These are phyloP conservation scores for Lojkania enalia DNA, from an alignment of 2,329 filamentous ascomycete species.

Conservation along the genomic window DNA sequence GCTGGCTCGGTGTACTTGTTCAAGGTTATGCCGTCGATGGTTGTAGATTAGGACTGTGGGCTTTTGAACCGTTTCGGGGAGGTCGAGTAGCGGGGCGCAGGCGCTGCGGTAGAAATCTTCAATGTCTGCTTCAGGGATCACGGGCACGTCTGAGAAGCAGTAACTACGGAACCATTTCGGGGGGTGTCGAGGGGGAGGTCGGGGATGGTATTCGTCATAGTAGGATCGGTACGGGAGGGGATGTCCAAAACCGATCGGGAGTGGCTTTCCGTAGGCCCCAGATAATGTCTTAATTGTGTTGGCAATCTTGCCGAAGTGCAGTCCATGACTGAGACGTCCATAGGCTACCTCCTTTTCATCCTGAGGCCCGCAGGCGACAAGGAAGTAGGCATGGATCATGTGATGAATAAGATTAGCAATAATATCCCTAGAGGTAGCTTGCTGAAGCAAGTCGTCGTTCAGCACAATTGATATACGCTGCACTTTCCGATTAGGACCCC, in stretches of 20 bases:
- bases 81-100: conserved; percentile 35
- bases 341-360: conserved; percentile 37
- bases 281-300: conserved; percentile 42
- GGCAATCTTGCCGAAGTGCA: conserved; percentile 48
- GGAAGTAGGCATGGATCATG: conserved; percentile 52
- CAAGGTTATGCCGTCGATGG: conserved; percentile 30
- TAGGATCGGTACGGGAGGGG: conserved; percentile 8
- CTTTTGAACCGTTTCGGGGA: conserved; percentile 20
- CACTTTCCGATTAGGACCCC: conserved; percentile 25
- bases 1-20: conserved; percentile 29
- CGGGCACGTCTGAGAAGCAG: conserved; percentile 11
- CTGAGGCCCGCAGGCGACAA: conserved; percentile 47
- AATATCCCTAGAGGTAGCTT: conserved; percentile 36
- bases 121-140: conserved; percentile 24
- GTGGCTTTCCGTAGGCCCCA: conserved; percentile 25
- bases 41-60: conserved; percentile 36
- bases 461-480: conserved; percentile 44
- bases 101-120: conserved; percentile 38
- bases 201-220: conserved; percentile 18
- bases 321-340: conserved; percentile 42
- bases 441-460: conserved; percentile 26
- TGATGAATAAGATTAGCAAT: conserved; percentile 48
- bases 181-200: conserved; percentile 2
- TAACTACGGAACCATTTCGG: neutral
- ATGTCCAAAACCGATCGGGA: conserved; percentile 43